Evolutionary conservation across 148 eudicot species (phyloP).

Genomic region (Talinum fruticosum): DNA sequence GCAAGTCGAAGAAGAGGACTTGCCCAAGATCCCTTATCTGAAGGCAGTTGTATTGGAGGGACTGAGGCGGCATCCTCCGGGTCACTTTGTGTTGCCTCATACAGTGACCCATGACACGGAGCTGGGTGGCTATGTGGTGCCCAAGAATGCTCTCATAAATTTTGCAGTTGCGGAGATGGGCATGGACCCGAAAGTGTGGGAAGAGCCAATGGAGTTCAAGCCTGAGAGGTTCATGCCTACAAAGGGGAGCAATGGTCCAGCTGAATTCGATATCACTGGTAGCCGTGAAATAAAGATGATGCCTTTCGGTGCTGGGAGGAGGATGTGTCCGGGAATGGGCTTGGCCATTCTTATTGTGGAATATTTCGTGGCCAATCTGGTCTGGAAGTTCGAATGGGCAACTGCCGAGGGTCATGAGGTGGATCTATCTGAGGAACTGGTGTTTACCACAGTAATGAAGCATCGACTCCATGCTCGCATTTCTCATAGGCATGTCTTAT

Average conservation of each 20-base stretch:
- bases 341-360: conserved; percentile 1
- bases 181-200: conserved; percentile 53
- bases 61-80: conserved; percentile 59
- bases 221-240: conserved; percentile 45
- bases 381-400: conserved; percentile 45
- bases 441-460: conserved; percentile 47
- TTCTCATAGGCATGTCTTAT: conserved; percentile 16
- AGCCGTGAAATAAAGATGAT: conserved; percentile 7
- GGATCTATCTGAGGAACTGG: conserved; percentile 48
- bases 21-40: conserved; percentile 38
- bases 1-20: conserved; percentile 29
- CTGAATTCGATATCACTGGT: neutral
- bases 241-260: too few relatives aligned
- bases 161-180: conserved; percentile 61
- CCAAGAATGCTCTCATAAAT: conserved; percentile 38
- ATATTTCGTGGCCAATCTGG: conserved; percentile 31
- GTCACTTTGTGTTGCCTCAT: conserved; percentile 50
- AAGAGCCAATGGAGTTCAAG: conserved; percentile 53
- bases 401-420: conserved; percentile 30
- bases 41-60: conserved; percentile 60
- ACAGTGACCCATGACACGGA: conserved; percentile 37
- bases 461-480: conserved; percentile 38
- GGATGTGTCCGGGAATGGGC: neutral
- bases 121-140: conserved; percentile 41
- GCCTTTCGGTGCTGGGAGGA: conserved; percentile 2